Conservation (phyloP, 768 basidiomycete genomes). For the Suillus fuscotomentosus region DNA sequence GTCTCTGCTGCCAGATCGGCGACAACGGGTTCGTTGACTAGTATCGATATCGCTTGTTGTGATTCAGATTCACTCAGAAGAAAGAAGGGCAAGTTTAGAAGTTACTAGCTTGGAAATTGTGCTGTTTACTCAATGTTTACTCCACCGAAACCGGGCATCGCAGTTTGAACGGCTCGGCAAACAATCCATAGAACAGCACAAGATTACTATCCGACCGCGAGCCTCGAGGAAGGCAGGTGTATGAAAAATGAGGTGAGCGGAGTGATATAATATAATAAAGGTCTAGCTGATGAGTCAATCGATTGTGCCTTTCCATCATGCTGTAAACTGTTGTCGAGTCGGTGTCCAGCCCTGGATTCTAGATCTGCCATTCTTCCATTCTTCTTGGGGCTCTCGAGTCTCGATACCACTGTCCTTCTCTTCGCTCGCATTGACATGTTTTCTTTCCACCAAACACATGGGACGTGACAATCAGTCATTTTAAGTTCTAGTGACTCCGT, state of each 20-base stretch:
- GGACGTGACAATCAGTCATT: neutral
- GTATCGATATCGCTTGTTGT: slow-evolving; percentile 1
- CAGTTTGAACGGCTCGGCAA: neutral
- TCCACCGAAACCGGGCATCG: neutral
- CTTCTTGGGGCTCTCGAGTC: neutral
- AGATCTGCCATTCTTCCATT: neutral
- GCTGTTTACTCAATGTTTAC: neutral
- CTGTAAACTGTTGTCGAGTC: neutral
- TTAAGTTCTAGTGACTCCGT: no score
- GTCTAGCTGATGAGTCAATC: neutral
- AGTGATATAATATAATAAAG: neutral
- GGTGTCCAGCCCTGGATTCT: neutral
- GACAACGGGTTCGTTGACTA: neutral
- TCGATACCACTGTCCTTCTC: neutral
- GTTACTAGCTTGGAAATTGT: neutral
- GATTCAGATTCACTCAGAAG: neutral
- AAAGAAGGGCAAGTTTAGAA: neutral
- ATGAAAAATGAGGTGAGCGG: slow-evolving; percentile 2
- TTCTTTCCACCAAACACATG: neutral
- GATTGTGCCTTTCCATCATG: slow-evolving; percentile 1
- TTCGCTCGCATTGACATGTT: neutral
- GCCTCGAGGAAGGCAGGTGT: slow-evolving; percentile 4
- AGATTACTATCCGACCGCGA: neutral
- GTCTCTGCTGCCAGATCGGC: neutral
- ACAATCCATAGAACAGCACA: neutral